Conservation (phyloP, 805 yeast species). For the Monosporozyma solicola region DNA sequence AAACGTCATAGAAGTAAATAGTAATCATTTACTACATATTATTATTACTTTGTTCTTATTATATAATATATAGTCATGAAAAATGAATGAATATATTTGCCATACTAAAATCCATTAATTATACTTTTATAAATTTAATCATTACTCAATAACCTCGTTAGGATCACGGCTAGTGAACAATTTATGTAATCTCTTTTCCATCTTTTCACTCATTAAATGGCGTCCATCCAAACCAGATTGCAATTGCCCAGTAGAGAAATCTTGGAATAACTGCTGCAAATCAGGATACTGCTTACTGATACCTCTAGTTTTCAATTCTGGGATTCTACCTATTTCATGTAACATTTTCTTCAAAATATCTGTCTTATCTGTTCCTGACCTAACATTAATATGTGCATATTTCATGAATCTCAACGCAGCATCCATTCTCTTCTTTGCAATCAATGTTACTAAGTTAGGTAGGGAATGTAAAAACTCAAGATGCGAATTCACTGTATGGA, state of each 20-base stretch:
- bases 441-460: slow-evolving; percentile 47
- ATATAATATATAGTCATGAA: background rate
- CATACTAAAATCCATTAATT: background rate
- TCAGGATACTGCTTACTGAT: slow-evolving; percentile 35
- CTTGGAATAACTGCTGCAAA: slow-evolving; percentile 27
- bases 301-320: slow-evolving; percentile 41
- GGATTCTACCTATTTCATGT: slow-evolving; percentile 50
- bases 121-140: background rate
- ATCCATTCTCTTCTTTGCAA: slow-evolving; percentile 46
- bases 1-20: slow-evolving; percentile 13
- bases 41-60: background rate
- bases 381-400: slow-evolving; percentile 48
- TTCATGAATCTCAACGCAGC: slow-evolving; percentile 45
- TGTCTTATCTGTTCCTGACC: slow-evolving; percentile 42
- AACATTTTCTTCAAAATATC: slow-evolving; percentile 43
- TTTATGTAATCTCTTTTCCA: slow-evolving; percentile 40
- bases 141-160: slow-evolving; percentile 28
- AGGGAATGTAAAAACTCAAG: slow-evolving; percentile 44
- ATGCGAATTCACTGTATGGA: slow-evolving; percentile 36
- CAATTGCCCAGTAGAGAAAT: slow-evolving; percentile 27
- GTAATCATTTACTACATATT: background rate
- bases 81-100: background rate
- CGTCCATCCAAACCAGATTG: slow-evolving; percentile 37
- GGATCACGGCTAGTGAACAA: slow-evolving; percentile 46
- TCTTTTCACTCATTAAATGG: slow-evolving; percentile 40